Conservation (phyloP, 805 yeast species). For the Monosporozyma yasuniensis region DNA sequence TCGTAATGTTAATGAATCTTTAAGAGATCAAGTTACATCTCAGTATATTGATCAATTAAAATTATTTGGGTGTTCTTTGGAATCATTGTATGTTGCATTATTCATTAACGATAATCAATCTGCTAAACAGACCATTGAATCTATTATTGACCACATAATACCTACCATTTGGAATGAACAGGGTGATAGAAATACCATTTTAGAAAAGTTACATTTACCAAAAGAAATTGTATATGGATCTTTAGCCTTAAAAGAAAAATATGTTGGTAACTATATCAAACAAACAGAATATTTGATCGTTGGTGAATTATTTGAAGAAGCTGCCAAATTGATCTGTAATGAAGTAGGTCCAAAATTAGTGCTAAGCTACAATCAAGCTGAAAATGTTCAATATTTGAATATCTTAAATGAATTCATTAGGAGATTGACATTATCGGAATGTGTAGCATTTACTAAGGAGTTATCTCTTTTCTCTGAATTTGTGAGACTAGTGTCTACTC, state of each 20-base stretch:
- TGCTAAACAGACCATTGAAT: constrained; percentile 35
- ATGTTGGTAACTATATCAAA: constrained; percentile 41
- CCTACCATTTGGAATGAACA: constrained; percentile 8
- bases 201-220: constrained; percentile 43
- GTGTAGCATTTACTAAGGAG: constrained; percentile 47
- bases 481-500: constrained; percentile 29
- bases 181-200: constrained; percentile 6
- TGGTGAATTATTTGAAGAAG: constrained; percentile 53
- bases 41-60: constrained; percentile 46
- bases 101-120: constrained; percentile 43
- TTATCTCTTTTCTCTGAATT: constrained; percentile 51
- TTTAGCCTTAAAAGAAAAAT: constrained; percentile 47
- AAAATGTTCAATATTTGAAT: constrained; percentile 34
- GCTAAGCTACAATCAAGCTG: constrained; percentile 6
- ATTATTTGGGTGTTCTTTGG: constrained; percentile 40
- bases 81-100: constrained; percentile 54
- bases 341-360: constrained; percentile 69
- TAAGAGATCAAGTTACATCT: constrained; percentile 34
- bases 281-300: constrained; percentile 54
- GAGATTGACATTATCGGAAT: constrained; percentile 36
- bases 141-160: constrained; percentile 23
- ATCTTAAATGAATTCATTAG: constrained; percentile 32
- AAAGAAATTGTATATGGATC: constrained; percentile 42
- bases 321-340: constrained; percentile 48
- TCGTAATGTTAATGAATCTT: constrained; percentile 17